These are phyloP conservation scores for Phanerodontia chrysosporium DNA, from an alignment of 768 basidiomycete genomes.

Conservation along the genomic window DNA sequence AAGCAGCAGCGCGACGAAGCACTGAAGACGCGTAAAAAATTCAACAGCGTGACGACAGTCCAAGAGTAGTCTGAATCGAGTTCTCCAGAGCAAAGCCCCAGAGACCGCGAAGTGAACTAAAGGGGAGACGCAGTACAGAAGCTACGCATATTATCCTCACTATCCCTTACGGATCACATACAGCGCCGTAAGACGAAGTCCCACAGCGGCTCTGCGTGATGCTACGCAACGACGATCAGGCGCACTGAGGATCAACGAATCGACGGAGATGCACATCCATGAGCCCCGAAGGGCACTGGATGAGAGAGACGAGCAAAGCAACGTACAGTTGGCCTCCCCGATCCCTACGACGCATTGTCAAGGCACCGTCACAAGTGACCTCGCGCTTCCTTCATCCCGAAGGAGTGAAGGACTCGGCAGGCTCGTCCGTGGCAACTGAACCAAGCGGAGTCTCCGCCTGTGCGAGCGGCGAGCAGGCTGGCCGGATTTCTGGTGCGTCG, in stretches of 20 bases:
- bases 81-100: slow-evolving; percentile 19
- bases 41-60: slow-evolving; percentile 21
- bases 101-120: slow-evolving; percentile 31
- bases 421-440: neutral
- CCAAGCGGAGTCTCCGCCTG: neutral
- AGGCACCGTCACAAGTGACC: neutral
- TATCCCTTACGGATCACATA: no score
- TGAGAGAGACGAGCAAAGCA: neutral
- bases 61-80: slow-evolving; percentile 46
- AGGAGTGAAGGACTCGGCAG: neutral
- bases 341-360: slow-evolving; percentile 12
- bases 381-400: neutral
- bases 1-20: neutral
- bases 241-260: neutral
- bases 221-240: no score
- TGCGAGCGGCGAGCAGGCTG: neutral
- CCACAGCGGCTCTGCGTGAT: no score
- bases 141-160: neutral
- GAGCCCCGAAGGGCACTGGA: neutral
- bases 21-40: slow-evolving; percentile 10
- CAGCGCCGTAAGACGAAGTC: no score
- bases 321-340: neutral
- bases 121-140: neutral
- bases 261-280: neutral
- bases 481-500: slow-evolving; percentile 29